Conservation (phyloP, 495 filamentous ascomycete species). For the Tuber microsphaerosporum region DNA sequence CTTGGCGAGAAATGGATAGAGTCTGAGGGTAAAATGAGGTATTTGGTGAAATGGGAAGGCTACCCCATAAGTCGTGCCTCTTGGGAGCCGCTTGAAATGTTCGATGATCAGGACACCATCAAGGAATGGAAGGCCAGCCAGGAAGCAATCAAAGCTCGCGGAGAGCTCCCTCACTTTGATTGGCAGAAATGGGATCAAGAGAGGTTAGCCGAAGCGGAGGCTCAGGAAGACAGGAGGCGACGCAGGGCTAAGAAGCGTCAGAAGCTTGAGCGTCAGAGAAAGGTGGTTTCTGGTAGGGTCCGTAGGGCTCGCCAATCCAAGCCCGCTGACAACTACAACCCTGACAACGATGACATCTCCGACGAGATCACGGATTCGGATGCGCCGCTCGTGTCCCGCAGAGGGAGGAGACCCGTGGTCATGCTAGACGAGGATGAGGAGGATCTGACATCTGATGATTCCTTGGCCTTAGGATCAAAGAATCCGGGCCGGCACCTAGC, state of each 20-base stretch:
- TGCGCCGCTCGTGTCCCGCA: neutral
- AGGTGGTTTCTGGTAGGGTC: slow-evolving; percentile 9
- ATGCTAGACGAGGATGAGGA: neutral
- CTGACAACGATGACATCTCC: neutral
- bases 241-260: slow-evolving; percentile 31
- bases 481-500: neutral
- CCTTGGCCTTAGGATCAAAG: neutral
- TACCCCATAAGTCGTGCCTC: slow-evolving; percentile 54
- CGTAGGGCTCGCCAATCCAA: slow-evolving; percentile 1
- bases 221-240: slow-evolving; percentile 21
- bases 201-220: slow-evolving; percentile 27
- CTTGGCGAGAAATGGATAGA: slow-evolving; percentile 47
- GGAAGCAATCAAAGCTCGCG: slow-evolving; percentile 17
- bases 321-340: neutral
- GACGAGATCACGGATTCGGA: neutral
- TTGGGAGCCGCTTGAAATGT: slow-evolving; percentile 58
- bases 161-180: slow-evolving; percentile 28
- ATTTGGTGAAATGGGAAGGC: slow-evolving; percentile 62
- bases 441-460: neutral
- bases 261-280: slow-evolving; percentile 16
- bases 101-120: slow-evolving; percentile 46
- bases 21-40: slow-evolving; percentile 45
- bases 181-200: slow-evolving; percentile 36
- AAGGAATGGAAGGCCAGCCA: slow-evolving; percentile 34
- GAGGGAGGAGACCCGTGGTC: neutral